These are phyloP conservation scores for Boletus subcaerulescens DNA, from an alignment of 768 basidiomycete species.

Conservation along the genomic window DNA sequence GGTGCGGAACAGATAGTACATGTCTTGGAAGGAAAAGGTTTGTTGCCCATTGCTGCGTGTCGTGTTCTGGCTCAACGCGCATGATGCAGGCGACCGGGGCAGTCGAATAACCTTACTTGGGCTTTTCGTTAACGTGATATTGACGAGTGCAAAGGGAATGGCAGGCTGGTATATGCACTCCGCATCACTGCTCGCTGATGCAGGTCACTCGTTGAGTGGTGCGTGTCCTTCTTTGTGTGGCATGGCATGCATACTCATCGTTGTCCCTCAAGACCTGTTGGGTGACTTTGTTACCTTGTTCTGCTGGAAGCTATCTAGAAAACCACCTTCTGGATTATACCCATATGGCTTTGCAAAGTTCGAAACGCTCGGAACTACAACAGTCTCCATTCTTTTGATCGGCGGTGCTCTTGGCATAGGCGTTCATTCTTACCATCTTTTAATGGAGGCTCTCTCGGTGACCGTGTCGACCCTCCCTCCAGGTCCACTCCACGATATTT, in stretches of 20 bases:
- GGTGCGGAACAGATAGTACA: constrained; percentile 68
- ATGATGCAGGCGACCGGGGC: constrained; percentile 66
- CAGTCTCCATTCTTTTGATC: constrained; percentile 83
- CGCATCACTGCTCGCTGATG: constrained; percentile 88
- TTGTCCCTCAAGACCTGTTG: constrained; percentile 55
- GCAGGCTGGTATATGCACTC: constrained; percentile 92
- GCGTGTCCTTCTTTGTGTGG: constrained; percentile 27
- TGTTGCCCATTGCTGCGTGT: constrained; percentile 16
- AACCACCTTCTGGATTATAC: constrained; percentile 74
- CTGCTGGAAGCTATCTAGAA: constrained; percentile 82
- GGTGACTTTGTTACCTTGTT: constrained; percentile 91
- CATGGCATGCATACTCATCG: constrained; percentile 7
- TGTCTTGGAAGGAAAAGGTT: constrained; percentile 64
- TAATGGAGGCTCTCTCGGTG: constrained; percentile 68
- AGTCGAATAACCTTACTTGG: constrained; percentile 84
- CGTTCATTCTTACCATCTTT: constrained; percentile 84
- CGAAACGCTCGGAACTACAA: constrained; percentile 91
- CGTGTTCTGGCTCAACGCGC: neutral
- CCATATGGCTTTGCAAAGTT: constrained; percentile 93
- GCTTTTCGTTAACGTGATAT: constrained; percentile 72
- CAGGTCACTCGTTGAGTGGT: constrained; percentile 90
- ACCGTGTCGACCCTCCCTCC: constrained; percentile 63
- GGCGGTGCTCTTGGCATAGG: constrained; percentile 83
- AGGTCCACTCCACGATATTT: constrained; percentile 60
- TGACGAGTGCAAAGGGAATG: constrained; percentile 80